Base-by-base conservation (phyloP, 192 early-diverging fungal genomes). In the Mortierella alpina region DNA sequence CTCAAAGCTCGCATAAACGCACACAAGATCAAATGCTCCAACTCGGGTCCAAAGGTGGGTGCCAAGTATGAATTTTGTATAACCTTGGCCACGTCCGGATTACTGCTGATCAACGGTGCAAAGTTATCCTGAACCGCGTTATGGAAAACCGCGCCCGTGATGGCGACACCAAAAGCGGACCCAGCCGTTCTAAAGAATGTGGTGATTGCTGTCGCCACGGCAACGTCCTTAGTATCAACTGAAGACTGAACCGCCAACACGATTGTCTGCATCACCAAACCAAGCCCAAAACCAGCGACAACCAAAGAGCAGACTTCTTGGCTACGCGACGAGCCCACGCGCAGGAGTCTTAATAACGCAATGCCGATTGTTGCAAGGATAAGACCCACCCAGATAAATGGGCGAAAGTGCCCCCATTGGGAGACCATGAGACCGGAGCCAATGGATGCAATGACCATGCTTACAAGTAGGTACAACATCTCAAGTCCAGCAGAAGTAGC, bases 401-500 rank as follows among this genome's bases (percentile, higher is more conserved):
- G 83, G 12, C 87, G 79, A 83, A 93, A 95, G 46, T 63, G 63
- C 20, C 74, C 71, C 57, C 72, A 78, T 10, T 90, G 89, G 23
- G 88, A 86, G 8, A 92, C 86, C 46, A 88, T 61, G 45, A 89
- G 70, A 40, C 96, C 95, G 42, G 89, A 84, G 18, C 73, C 48
- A 39, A 96, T 90, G 40, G 89, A 84, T 14, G 90, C 65, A 41
- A 93, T 39, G 31, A 91, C 88, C 17, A 92, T 74, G 46, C 87
- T 85, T 15, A 93, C 68, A 45, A 96, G 86, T 22, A 94, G 77
- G 4, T 95, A 94, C 40, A 98, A 76, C 56, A 92, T 74, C 59
- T 92, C 86, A 48, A 98, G 69, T 17, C 95, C 94, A 12, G 93
- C 83, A 11, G 72, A 13, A 8, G 92, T 93, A 5, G 97, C 91